Base-by-base conservation (phyloP, 1,284 basidiomycete genomes). In the Rhodotorula sp. region DNA sequence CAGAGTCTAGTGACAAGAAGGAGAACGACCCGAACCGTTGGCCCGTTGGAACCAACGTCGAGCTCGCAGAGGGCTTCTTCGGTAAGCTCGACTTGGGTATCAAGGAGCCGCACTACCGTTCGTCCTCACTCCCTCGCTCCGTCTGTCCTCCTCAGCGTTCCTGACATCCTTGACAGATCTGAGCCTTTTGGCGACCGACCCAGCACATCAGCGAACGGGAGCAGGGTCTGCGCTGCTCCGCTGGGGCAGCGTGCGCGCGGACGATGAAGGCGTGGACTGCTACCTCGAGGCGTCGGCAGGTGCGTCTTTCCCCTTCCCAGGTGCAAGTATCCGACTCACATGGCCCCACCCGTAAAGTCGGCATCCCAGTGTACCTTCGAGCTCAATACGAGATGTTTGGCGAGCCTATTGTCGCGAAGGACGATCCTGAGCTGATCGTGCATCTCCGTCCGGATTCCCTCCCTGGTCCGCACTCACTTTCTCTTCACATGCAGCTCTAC, bases 201-300 rank as follows among this genome's bases (percentile, higher is more conserved):
- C 71, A 17, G 27, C 1, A 3, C 27, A 10, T 4, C 67, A 69
- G n/a, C 60, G 67, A 2, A 64, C 56, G 8, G 64, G 67, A 1
- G 71, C 67, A 0, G 71, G 71, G 1, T 36, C 34, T 19, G 46
- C 64, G 12, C 29, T 72, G 17, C 32, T 72, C 12, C n/a, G 51
- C 10, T 66, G 64, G 60, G 67, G 64, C 0, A 64, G 67, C 61
- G 17, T 13, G 6, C 29, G 54, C 21, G 71, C 71, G 8, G 71
- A 72, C 32, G 44, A 63, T 1, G 51, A 27, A 19, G 64, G 61
- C 25, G 60, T 72, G 8, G 56, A 55, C 0, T 32, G 53, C 0
- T 44, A 55, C 44, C 53, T 72, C 29, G 41, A 63, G 19, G 50
- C 67, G 4, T 55, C 64, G 0, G 57, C 46, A 0, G 54, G 70